Conservation (phyloP, 2,329 filamentous ascomycete genomes). For the Fusarium piperis region DNA sequence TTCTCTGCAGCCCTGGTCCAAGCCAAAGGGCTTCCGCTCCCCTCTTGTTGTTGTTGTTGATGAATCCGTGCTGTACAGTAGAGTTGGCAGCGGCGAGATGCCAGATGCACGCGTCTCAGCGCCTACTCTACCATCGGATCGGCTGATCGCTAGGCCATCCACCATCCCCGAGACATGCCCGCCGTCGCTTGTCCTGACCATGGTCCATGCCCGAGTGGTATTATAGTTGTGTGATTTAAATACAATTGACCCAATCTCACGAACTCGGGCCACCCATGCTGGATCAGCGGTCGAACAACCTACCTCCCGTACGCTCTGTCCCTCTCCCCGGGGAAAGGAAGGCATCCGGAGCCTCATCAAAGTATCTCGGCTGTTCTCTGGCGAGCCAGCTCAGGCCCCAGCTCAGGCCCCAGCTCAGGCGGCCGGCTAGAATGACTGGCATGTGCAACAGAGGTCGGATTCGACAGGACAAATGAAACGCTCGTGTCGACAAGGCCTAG, state of each 20-base stretch:
- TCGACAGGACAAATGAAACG: conserved; percentile 7
- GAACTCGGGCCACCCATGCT: background rate
- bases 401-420: background rate
- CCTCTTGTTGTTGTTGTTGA: background rate
- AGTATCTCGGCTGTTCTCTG: conserved; percentile 9
- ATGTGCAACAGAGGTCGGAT: conserved; percentile 14
- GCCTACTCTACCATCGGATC: conserved; percentile 21
- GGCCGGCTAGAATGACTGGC: conserved; percentile 17
- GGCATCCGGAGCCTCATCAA: conserved; percentile 16
- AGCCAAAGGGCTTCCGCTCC: conserved; percentile 8
- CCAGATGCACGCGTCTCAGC: conserved; percentile 13
- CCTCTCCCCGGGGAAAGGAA: background rate
- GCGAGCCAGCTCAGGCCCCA: background rate
- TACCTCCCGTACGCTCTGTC: background rate
- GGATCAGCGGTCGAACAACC: background rate
- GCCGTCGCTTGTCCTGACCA: conserved; percentile 23
- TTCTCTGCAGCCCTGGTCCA: conserved; percentile 27
- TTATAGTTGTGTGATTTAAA: conserved; percentile 4
- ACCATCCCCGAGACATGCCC: conserved; percentile 30
- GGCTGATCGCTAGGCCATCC: conserved; percentile 31
- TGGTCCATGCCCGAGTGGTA: conserved; percentile 1
- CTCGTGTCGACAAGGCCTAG: conserved; percentile 2
- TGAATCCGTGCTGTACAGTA: background rate
- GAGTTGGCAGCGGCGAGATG: background rate
- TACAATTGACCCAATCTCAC: background rate